A percentile compares a stretch with the other conserved stretches of the same genome.
Evolutionary conservation across 495 filamentous ascomycete genomes (phyloP).

Genomic region (Friedmanniomyces endolithicus): DNA sequence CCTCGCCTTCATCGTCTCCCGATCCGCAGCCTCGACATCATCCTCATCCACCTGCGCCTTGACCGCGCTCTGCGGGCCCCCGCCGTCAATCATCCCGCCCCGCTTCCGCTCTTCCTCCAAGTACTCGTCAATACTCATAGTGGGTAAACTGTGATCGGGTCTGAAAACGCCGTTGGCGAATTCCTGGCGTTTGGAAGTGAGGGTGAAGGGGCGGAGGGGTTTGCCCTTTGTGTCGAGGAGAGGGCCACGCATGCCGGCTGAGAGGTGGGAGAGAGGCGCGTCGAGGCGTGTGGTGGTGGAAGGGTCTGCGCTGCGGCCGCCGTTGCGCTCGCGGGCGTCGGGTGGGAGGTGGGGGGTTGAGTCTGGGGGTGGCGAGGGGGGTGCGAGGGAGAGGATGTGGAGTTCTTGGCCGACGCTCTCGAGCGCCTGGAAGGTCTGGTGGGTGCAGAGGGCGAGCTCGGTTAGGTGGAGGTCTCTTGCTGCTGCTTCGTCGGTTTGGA

Average conservation of each 20-base stretch:
- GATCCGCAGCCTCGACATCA: constrained; percentile 69
- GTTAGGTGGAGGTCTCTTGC: constrained; percentile 67
- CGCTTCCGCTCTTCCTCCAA: constrained; percentile 76
- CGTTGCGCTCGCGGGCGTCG: constrained; percentile 23
- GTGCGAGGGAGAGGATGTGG: constrained; percentile 64
- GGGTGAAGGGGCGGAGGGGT: constrained; percentile 81
- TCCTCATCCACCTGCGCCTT: constrained; percentile 74
- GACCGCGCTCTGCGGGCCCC: constrained; percentile 63
- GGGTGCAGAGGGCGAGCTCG: constrained; percentile 55
- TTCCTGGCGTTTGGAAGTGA: constrained; percentile 58
- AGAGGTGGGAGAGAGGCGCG: constrained; percentile 41
- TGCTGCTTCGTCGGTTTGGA: constrained; percentile 63
- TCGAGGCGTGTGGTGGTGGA: constrained; percentile 79
- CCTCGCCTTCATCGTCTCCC: constrained; percentile 82
- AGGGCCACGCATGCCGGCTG: constrained; percentile 49
- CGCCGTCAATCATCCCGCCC: constrained; percentile 87
- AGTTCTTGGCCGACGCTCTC: constrained; percentile 75
- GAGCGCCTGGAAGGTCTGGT: constrained; percentile 72
- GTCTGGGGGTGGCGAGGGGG: constrained; percentile 34
- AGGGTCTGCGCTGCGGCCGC: constrained; percentile 32
- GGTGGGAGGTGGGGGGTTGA: background rate
- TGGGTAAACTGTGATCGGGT: constrained; percentile 82
- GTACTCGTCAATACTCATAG: constrained; percentile 97
- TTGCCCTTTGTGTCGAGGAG: constrained; percentile 71
- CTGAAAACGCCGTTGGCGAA: constrained; percentile 76